Evolutionary conservation across 257 asterid genomes (phyloP), one percentile per base, ranked within the genome.

Genomic region (Fraxinus americana): DNA sequence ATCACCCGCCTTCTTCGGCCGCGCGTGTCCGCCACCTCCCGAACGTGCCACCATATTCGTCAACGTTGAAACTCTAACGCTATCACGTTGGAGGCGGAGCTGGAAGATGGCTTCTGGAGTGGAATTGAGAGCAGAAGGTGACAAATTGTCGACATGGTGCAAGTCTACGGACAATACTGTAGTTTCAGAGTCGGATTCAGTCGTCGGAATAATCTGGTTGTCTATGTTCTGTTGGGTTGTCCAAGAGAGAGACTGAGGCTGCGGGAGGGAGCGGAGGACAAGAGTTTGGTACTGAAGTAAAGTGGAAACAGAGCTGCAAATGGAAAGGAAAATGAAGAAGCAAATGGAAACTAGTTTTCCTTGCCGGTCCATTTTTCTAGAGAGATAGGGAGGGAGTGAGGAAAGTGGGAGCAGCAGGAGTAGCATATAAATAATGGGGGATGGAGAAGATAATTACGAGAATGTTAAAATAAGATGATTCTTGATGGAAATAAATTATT

Each of bases 41-140:
- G 19, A 45, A 13, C 48, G 48, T 41, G 14, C 48, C 14, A 41
- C 48, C 48, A 13, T 13, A n/a, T 69, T 17, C 68, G 74, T 65
- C 35, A 91, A 70, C n/a, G 83, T 61, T 8, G 83, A 76, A 32
- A 69, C 90, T 38, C 98, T 75, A 17, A 77, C 43, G 5, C 94
- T 92, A 43, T 92, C 98, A 1, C 99, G 91, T 0, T 72, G 85
- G 77, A 94, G 94, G 0, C 96, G 96, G 80, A 81, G 87, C 0
- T 74, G 59, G 83, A 94, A 94, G 72, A 94, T 87, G 67, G 93
- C 77, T 4, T 84, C 84, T 0, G 94, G 96, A 45, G 96, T 86
- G 8, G 90, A 75, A 63, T 85, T 79, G 67, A 66, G 38, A 23
- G 84, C 69, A 16, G 75, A 45, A 7, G 87, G 79, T 2, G 88